These are phyloP conservation scores for Coemansia sp. DNA, from an alignment of 192 early-diverging fungal genomes.

Conservation along the genomic window DNA sequence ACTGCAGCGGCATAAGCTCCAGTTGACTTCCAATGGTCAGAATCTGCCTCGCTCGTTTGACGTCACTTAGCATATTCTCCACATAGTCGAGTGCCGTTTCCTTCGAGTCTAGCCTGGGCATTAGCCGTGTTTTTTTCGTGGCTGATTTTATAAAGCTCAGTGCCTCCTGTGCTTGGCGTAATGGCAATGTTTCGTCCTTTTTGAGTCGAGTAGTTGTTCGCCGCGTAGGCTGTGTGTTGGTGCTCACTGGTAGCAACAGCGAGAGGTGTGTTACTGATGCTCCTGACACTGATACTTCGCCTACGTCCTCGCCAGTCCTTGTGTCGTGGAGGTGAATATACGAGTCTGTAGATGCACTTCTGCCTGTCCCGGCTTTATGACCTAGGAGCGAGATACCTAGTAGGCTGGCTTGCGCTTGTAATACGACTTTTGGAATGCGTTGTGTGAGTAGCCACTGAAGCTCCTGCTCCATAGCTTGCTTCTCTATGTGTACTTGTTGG, in stretches of 20 bases:
- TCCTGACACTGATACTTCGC: conserved; percentile 33
- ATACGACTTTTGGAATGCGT: conserved; percentile 39
- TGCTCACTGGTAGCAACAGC: conserved; percentile 12
- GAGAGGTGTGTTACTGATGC: conserved; percentile 41
- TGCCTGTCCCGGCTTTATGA: not conserved
- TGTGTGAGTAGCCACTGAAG: conserved; percentile 39
- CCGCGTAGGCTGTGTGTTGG: conserved; percentile 22
- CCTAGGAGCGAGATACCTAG: conserved; percentile 21
- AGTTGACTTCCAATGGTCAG: conserved; percentile 23
- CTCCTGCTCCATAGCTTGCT: conserved; percentile 17
- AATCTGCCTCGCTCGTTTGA: conserved; percentile 22
- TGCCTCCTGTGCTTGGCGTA: conserved; percentile 42
- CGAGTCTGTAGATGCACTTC: conserved; percentile 12
- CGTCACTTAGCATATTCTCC: conserved; percentile 19
- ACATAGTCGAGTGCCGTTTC: conserved; percentile 21
- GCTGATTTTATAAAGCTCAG: conserved; percentile 33
- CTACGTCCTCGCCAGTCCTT: conserved; percentile 13
- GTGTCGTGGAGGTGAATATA: conserved; percentile 8
- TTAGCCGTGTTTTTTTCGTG: conserved; percentile 9
- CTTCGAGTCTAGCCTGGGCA: conserved; percentile 11
- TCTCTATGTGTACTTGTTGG: not conserved
- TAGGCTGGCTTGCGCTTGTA: conserved; percentile 10
- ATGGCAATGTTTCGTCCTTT: conserved; percentile 32
- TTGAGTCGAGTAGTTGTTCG: conserved; percentile 35
- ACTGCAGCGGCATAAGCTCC: conserved; percentile 34